Evolutionary conservation across 352 stramenopile genomes (phyloP), one percentile per base, ranked within the genome.

Genomic region (Aphanomyces astaci): DNA sequence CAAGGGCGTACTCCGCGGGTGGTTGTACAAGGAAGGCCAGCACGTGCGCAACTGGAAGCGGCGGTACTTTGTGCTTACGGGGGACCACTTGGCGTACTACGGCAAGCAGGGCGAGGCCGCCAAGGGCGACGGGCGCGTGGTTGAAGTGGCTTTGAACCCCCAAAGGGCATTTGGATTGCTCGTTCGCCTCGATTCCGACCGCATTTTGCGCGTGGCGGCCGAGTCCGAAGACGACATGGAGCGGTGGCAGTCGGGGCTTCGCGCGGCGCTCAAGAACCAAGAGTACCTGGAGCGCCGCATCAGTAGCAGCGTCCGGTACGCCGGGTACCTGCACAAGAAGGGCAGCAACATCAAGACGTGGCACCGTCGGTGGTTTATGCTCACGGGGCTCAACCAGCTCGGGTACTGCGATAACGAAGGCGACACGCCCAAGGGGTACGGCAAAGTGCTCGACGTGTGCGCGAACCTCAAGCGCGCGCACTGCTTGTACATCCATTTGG

Each of bases 11-110:
- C 32, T 46, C 5, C 39, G 62, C 2, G 82, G 82, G 2, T 90
- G 82, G 82, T 74, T 90, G 17, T 78, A 90, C 72, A 89, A 88
- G 65, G 79, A 90, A 63, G 80, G 82, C 0, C 76, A 86, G 67
- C 74, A 79, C 43, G 22, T 90, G 53, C 75, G 74, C 4, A 88
- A 78, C 19, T 90, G 82, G 82, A 90, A 89, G 71, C 84, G 82
- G 32, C 78, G 79, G 48, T 89, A 87, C 39, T 68, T 68, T 59
- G 62, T 59, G 19, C 25, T 68, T 7, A 60, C 31, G 10, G 51
- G 51, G 24, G 62, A 68, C 51, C 43, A 68, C 43, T 15, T 68
- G 4, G 62, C 43, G 46, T 68, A 68, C 22, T 68, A 39, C 55
- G 62, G 39, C 19, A 68, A 60, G 22, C 39, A 68, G 25, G 62